Evolutionary conservation across 1,284 basidiomycete genomes (phyloP).

Genomic region (Amylostereum chailletii): DNA sequence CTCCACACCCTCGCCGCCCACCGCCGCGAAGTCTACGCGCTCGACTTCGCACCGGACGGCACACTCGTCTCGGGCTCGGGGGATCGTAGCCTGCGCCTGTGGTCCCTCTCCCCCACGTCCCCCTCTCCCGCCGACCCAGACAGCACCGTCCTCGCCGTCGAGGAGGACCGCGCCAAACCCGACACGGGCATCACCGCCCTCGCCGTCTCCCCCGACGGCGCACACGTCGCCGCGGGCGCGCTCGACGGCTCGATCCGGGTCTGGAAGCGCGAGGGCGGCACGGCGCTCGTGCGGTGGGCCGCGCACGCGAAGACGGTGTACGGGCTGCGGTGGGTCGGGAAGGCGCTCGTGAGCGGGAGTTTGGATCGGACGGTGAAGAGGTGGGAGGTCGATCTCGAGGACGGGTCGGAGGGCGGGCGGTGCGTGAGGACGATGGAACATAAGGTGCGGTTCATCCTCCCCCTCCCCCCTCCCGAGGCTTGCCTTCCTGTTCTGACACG

Average conservation of each 20-base stretch:
- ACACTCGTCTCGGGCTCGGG: conserved; percentile 85
- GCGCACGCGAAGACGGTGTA: conserved; percentile 28
- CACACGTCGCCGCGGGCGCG: conserved; percentile 12
- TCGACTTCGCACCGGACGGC: conserved; percentile 77
- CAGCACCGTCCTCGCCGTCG: conserved; percentile 42
- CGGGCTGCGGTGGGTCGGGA: conserved; percentile 29
- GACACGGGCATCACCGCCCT: conserved; percentile 79
- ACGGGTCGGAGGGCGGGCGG: neutral
- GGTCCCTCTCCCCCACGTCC: conserved; percentile 62
- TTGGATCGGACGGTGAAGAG: conserved; percentile 84
- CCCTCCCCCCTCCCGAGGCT: no score
- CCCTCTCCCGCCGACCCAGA: neutral
- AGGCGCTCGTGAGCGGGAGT: conserved; percentile 72
- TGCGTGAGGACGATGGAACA: conserved; percentile 4
- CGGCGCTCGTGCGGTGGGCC: conserved; percentile 1
- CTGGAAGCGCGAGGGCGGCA: conserved; percentile 47
- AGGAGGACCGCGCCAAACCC: conserved; percentile 42
- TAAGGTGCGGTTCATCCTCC: neutral
- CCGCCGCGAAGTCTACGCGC: conserved; percentile 85
- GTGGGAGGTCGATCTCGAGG: conserved; percentile 48
- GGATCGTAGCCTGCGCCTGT: conserved; percentile 85
- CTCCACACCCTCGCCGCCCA: conserved; percentile 51
- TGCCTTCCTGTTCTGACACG: neutral
- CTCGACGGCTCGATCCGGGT: conserved; percentile 66
- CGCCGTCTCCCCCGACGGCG: conserved; percentile 58